These are phyloP conservation scores for Casaregolazyma lundiana DNA, from an alignment of 1,139 yeast species.

Conservation along the genomic window DNA sequence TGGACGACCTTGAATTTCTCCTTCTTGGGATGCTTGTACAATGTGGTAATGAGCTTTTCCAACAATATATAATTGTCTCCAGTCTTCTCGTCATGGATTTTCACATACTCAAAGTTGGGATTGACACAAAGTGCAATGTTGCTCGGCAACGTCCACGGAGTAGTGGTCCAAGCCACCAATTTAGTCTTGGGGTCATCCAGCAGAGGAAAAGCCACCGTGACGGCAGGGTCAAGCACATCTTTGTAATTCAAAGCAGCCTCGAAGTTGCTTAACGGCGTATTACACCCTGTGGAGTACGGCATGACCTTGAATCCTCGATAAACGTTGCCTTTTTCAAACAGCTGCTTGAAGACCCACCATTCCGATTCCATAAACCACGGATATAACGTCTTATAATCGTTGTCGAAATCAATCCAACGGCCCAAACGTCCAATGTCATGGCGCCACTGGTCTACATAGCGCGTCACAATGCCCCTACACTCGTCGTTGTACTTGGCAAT, in stretches of 20 bases:
- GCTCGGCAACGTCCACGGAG: conserved; percentile 99
- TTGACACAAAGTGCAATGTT: conserved; percentile 88
- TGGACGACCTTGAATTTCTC: conserved; percentile 84
- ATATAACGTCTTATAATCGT: conserved; percentile 94
- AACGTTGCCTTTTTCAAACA: conserved; percentile 78
- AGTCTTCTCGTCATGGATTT: conserved; percentile 83
- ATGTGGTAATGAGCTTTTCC: conserved; percentile 71
- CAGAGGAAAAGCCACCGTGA: conserved; percentile 84
- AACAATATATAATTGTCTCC: conserved; percentile 75
- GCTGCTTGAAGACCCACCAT: conserved; percentile 97
- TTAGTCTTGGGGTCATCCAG: conserved; percentile 73
- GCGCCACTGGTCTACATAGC: conserved; percentile 94
- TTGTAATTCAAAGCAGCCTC: conserved; percentile 98
- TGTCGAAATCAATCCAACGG: conserved; percentile 98
- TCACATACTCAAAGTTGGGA: conserved; percentile 86
- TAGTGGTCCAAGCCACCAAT: conserved; percentile 97
- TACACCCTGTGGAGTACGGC: conserved; percentile 98
- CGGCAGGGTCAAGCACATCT: conserved; percentile 96
- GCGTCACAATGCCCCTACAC: conserved; percentile 95
- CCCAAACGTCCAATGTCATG: conserved; percentile 88
- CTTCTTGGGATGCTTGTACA: conserved; percentile 90
- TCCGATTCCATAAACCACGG: conserved; percentile 96
- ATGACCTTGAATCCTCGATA: conserved; percentile 94
- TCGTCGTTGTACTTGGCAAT: conserved; percentile 89
- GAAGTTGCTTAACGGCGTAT: conserved; percentile 93